Conservation (phyloP, 2,329 filamentous ascomycete species). For the Amesomyces nigricolor region DNA sequence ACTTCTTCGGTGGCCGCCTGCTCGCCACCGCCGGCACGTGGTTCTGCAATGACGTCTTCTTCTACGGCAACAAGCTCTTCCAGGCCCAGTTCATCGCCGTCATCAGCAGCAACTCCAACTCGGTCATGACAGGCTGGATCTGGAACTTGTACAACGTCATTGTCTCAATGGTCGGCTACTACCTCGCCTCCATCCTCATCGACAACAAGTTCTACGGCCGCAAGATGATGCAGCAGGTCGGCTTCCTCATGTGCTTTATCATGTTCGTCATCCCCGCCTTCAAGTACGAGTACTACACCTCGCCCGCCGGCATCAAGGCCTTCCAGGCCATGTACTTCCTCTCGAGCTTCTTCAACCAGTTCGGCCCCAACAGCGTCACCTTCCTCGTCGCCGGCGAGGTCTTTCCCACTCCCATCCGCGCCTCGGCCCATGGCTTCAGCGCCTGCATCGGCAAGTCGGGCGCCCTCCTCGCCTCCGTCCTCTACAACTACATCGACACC, state of each 20-base stretch:
- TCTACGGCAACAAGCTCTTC: conserved; percentile 99
- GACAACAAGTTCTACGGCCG: conserved; percentile 96
- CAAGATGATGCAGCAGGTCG: conserved; percentile 93
- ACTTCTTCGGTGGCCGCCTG: conserved; percentile 79
- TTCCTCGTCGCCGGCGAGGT: conserved; percentile 95
- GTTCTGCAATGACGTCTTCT: conserved; percentile 98
- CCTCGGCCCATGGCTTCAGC: conserved; percentile 91
- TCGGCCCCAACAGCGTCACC: conserved; percentile 91
- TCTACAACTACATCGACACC: conserved; percentile 91
- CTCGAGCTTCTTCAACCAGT: conserved; percentile 98
- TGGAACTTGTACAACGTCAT: conserved; percentile 91
- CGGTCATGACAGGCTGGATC: conserved; percentile 80
- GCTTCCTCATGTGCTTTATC: conserved; percentile 89
- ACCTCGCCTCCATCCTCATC: conserved; percentile 79
- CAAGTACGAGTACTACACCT: conserved; percentile 77
- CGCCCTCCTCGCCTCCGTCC: conserved; percentile 75
- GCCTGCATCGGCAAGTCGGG: conserved; percentile 86
- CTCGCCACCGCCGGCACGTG: conserved; percentile 81
- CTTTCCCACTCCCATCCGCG: conserved; percentile 90
- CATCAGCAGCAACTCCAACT: conserved; percentile 62
- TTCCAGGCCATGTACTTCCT: conserved; percentile 99
- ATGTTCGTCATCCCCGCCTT: conserved; percentile 91
- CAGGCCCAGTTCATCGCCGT: conserved; percentile 84
- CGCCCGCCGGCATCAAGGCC: conserved; percentile 63
- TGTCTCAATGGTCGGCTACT: conserved; percentile 83